Percentiles rank a stretch among this genome's conserved stretches.
Conservation (phyloP, 192 early-diverging fungal genomes). For the Rhizophagus prolifer region DNA sequence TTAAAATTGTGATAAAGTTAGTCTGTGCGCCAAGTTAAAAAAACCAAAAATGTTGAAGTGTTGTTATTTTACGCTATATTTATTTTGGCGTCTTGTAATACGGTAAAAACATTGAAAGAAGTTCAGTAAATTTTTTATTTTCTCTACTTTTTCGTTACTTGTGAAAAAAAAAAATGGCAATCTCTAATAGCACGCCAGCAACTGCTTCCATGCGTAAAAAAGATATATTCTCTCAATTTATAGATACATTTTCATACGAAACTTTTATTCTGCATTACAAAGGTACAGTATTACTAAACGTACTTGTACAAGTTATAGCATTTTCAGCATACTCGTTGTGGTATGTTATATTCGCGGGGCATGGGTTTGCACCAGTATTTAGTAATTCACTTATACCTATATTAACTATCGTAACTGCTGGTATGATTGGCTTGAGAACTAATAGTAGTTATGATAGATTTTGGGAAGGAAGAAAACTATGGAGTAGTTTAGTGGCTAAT, state of each 20-base stretch:
- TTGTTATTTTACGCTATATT: too few relatives aligned
- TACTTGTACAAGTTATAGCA: background rate
- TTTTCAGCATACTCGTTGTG: background rate
- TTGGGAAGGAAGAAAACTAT: slow-evolving; percentile 46
- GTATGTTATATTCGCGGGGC: background rate
- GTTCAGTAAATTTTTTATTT: background rate
- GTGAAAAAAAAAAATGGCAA: background rate
- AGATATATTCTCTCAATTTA: background rate
- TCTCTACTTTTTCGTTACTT: background rate
- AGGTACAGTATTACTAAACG: background rate
- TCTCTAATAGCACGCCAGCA: background rate
- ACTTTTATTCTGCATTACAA: background rate
- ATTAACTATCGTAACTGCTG: slow-evolving; percentile 39
- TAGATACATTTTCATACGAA: background rate
- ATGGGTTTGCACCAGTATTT: background rate
- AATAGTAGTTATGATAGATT: slow-evolving; percentile 44
- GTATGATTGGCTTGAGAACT: slow-evolving; percentile 41
- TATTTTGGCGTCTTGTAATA: too few relatives aligned
- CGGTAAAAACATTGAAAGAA: too few relatives aligned
- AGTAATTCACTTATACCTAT: slow-evolving; percentile 32
- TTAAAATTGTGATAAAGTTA: too few relatives aligned
- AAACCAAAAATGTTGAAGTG: too few relatives aligned
- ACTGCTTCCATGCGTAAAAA: background rate
- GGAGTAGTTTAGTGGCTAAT: slow-evolving; percentile 38
- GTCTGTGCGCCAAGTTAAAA: too few relatives aligned